Percentiles rank a stretch among this genome's conserved stretches.
Conservation (phyloP, 2,329 filamentous ascomycete genomes). For the Sclerotinia minor region DNA sequence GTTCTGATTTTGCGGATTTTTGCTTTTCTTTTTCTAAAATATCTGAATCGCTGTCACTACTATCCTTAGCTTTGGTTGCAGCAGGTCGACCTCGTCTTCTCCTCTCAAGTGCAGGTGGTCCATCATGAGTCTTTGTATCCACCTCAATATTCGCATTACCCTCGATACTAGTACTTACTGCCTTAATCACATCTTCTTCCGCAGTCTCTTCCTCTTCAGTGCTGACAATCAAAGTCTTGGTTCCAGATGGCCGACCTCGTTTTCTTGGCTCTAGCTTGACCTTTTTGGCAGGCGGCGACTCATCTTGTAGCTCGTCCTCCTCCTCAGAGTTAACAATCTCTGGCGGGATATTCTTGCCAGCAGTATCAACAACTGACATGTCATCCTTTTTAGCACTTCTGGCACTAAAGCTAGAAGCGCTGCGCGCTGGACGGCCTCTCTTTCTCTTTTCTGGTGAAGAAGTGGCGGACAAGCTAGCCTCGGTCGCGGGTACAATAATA, state of each 20-base stretch:
- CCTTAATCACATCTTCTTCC: background rate
- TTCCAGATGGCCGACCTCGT: slow-evolving; percentile 1
- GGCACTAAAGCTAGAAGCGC: background rate
- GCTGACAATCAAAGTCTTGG: background rate
- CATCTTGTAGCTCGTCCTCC: background rate
- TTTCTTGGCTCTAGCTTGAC: background rate
- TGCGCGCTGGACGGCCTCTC: background rate
- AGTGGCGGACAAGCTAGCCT: background rate
- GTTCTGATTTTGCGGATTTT: background rate
- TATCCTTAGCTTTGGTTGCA: background rate
- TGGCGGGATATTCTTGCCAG: background rate
- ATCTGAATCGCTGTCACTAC: slow-evolving; percentile 4
- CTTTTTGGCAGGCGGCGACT: slow-evolving; percentile 1
- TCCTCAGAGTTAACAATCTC: slow-evolving; percentile 4
- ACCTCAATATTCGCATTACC: no score
- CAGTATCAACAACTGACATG: background rate
- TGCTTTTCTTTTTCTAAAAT: background rate
- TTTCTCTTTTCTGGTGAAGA: slow-evolving; percentile 5
- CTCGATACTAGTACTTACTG: background rate
- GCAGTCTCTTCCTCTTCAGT: background rate
- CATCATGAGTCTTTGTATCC: background rate
- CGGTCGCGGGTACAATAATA: background rate
- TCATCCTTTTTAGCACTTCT: background rate
- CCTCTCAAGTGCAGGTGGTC: background rate
- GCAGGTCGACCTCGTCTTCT: slow-evolving; percentile 12